These are phyloP conservation scores for Camellia lanceoleosa DNA, from an alignment of 148 eudicot genomes.

Conservation along the genomic window DNA sequence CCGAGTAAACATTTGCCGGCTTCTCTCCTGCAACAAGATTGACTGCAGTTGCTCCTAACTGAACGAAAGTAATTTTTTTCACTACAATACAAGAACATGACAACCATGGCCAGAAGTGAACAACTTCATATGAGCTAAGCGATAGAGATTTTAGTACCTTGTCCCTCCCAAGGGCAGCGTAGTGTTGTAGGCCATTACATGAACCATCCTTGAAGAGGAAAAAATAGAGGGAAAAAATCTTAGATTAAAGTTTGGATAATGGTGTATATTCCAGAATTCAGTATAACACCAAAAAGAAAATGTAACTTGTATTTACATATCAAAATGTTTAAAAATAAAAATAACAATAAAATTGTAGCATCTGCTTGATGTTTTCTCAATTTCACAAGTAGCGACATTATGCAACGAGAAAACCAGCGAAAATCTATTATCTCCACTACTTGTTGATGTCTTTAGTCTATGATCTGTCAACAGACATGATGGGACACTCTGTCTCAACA, in stretches of 20 bases:
- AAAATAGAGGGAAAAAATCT: too few species aligned
- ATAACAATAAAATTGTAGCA: too few species aligned
- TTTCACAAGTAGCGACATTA: background rate
- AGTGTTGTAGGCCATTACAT: conserved; percentile 96
- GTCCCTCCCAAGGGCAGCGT: conserved; percentile 99
- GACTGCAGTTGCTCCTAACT: conserved; percentile 95
- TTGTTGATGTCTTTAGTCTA: background rate
- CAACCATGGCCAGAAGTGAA: background rate
- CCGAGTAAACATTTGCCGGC: conserved; percentile 98
- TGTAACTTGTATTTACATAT: background rate
- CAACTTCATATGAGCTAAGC: background rate
- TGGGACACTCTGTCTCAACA: background rate
- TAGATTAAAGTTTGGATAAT: background rate
- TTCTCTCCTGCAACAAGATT: conserved; percentile 93
- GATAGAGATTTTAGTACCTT: conserved; percentile 52
- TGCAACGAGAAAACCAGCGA: background rate
- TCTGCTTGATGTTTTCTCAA: background rate
- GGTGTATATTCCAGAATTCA: background rate
- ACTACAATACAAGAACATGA: background rate
- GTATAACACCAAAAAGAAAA: background rate
- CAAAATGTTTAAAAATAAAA: too few species aligned
- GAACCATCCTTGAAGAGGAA: conserved; percentile 74
- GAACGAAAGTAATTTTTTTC: conserved; percentile 14
- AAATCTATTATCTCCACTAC: background rate
- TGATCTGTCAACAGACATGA: background rate